Evolutionary conservation across 129 eudicot genomes (phyloP), one percentile per base, ranked within the genome.

Genomic region (Mikania micrantha): DNA sequence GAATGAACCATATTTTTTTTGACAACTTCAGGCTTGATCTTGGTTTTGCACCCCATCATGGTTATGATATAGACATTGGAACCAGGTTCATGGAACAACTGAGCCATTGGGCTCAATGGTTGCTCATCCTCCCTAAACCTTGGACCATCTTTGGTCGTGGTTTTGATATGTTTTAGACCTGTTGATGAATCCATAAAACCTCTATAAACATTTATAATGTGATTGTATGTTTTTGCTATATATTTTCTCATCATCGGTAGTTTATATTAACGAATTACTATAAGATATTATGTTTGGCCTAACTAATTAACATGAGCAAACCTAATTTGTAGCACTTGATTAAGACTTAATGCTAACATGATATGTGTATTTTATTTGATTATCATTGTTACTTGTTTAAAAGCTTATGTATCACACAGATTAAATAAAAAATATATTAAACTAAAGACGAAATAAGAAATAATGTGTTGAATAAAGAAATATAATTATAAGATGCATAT

Each of bases 1-100:
- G 83, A 68, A 25, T 64, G 70, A 69, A 73, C 52, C 27, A 82
- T 40, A 59, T 70, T 78, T 41, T 54, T 50, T 64, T 82, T 78
- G 60, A 82, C 61, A 12, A 69, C 71, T 64, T 74, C 67, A 27
- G 81, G 78, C 48, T 64, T 61, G 65, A 79, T 62, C 71, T 56
- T 62, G 73, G 73, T 69, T 47, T 79, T 79, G 66, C 60, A 74
- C 9, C 84, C 84, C 69, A 74, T 38, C 75, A 79, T 69, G 47
- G 72, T 25, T 61, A 79, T 74, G 77, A 79, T 79, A 54, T 79
- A 79, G 64, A 79, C 77, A 56, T 79, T 79, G 48, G 80, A 79
- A 58, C 83, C 80, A 15, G 83, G 83, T 29, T 79, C 77, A 69
- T 79, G 83, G 63, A 79, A 79, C 69, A 74, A 54, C 58, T 69